These are phyloP conservation scores for Paramyrothecium sp. DNA, from an alignment of 2,329 filamentous ascomycete genomes.

Conservation along the genomic window DNA sequence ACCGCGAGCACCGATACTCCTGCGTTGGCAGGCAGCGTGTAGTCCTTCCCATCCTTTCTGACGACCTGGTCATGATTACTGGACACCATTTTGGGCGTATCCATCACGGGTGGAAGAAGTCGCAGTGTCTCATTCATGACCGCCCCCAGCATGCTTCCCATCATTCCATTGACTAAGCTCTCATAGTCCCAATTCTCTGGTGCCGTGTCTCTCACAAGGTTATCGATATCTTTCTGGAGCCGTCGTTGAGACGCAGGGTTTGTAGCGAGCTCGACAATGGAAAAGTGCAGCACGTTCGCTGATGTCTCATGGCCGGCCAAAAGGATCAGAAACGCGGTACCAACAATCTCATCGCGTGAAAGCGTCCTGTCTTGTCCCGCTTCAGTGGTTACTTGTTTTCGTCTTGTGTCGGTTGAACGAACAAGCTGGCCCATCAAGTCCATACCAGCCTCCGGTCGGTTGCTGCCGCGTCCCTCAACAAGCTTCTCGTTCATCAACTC, in stretches of 20 bases:
- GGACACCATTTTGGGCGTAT: slow-evolving; percentile 67
- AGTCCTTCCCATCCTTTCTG: slow-evolving; percentile 54
- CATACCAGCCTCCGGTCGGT: slow-evolving; percentile 43
- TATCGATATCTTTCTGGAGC: slow-evolving; percentile 68
- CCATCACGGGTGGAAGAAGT: slow-evolving; percentile 67
- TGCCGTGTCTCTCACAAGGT: slow-evolving; percentile 57
- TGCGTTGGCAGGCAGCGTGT: slow-evolving; percentile 55
- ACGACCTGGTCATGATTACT: slow-evolving; percentile 53
- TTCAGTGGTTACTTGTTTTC: neutral
- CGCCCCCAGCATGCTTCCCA: slow-evolving; percentile 69
- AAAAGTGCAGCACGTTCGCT: slow-evolving; percentile 72
- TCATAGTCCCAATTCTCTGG: slow-evolving; percentile 71
- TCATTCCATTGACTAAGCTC: slow-evolving; percentile 59
- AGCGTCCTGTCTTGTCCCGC: slow-evolving; percentile 33
- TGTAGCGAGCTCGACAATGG: slow-evolving; percentile 65
- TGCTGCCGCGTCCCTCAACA: slow-evolving; percentile 33
- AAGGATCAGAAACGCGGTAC: slow-evolving; percentile 68
- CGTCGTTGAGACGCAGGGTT: slow-evolving; percentile 61
- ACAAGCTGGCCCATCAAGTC: slow-evolving; percentile 53
- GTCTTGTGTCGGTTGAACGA: slow-evolving; percentile 33
- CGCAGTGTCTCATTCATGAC: slow-evolving; percentile 77
- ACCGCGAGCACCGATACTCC: slow-evolving; percentile 56
- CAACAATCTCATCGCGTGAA: slow-evolving; percentile 65
- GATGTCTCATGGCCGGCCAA: slow-evolving; percentile 81
- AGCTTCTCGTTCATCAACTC: slow-evolving; percentile 65